Conservation (phyloP, 768 basidiomycete species). For the Tricholomella constricta region DNA sequence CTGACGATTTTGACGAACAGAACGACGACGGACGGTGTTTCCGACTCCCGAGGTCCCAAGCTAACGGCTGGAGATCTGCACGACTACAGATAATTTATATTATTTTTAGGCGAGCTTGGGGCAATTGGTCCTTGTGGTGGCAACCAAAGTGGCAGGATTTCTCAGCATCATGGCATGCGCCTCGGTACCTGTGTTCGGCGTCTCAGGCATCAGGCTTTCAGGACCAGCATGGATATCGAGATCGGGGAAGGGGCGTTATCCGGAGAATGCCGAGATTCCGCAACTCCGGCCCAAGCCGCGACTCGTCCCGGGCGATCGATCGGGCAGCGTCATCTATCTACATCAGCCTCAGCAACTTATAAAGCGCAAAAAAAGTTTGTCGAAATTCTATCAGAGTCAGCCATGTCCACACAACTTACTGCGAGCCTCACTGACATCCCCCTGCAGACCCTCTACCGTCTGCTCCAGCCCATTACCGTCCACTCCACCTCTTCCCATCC, state of each 20-base stretch:
- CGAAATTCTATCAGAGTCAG: constrained; percentile 25
- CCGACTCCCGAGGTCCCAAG: constrained; percentile 1
- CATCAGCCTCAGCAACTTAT: constrained; percentile 32
- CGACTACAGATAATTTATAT: too few species aligned
- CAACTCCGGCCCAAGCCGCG: constrained; percentile 16
- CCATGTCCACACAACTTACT: constrained; percentile 39
- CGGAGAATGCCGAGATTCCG: constrained; percentile 29
- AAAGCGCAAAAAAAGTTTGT: constrained; percentile 37
- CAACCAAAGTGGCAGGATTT: neutral
- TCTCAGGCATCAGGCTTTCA: too few species aligned
- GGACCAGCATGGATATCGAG: constrained; percentile 9
- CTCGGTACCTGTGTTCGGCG: constrained; percentile 25
- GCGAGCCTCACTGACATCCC: constrained; percentile 40
- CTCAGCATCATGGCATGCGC: constrained; percentile 7
- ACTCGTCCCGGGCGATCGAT: constrained; percentile 24
- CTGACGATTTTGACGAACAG: neutral
- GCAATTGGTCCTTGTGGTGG: constrained; percentile 9
- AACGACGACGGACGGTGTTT: constrained; percentile 4
- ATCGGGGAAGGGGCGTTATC: constrained; percentile 19
- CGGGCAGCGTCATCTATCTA: constrained; percentile 25
- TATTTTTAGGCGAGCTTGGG: neutral
- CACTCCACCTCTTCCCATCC: constrained; percentile 39
- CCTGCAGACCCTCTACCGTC: constrained; percentile 48
- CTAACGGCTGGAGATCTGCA: constrained; percentile 3
- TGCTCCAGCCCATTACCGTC: constrained; percentile 58